phyloP scores from a whole-genome alignment of 139 green algal genomes.

The Chlamydomonas sp. region DNA sequence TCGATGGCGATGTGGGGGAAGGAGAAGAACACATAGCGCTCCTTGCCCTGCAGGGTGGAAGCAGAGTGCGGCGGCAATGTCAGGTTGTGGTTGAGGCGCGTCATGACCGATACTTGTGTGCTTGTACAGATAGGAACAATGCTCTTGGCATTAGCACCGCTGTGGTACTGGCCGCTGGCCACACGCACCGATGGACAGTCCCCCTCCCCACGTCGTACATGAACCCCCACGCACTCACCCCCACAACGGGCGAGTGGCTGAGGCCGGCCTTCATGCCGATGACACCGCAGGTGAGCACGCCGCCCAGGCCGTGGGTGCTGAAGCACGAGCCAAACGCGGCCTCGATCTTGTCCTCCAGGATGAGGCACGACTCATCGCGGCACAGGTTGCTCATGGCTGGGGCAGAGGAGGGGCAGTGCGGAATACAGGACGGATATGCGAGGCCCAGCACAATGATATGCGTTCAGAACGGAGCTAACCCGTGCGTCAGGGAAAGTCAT shows the following conservation, averaged over 20 bases:
- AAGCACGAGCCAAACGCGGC: conserved; percentile 79
- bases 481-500: too few species aligned
- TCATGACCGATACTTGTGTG: too few species aligned
- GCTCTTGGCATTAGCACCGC: too few species aligned
- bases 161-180: not conserved
- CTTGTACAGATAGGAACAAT: too few species aligned
- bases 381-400: conserved; percentile 88
- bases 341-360: conserved; percentile 86
- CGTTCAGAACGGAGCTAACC: too few species aligned
- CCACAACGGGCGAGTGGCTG: conserved; percentile 60
- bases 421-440: too few species aligned
- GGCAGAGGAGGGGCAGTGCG: not conserved
- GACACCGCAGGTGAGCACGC: conserved; percentile 85
- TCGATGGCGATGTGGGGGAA: conserved; percentile 92
- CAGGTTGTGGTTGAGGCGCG: not conserved
- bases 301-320: conserved; percentile 87
- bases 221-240: conserved; percentile 6
- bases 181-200: not conserved
- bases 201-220: too few species aligned
- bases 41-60: conserved; percentile 49
- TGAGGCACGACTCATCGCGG: conserved; percentile 86
- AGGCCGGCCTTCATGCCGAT: conserved; percentile 76
- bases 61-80: not conserved
- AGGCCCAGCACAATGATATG: too few species aligned
- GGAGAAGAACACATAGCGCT: conserved; percentile 87